Evolutionary conservation across 2,329 filamentous ascomycete genomes (phyloP), one percentile per base, ranked within the genome.

Genomic region (Fusarium fujikuroi): DNA sequence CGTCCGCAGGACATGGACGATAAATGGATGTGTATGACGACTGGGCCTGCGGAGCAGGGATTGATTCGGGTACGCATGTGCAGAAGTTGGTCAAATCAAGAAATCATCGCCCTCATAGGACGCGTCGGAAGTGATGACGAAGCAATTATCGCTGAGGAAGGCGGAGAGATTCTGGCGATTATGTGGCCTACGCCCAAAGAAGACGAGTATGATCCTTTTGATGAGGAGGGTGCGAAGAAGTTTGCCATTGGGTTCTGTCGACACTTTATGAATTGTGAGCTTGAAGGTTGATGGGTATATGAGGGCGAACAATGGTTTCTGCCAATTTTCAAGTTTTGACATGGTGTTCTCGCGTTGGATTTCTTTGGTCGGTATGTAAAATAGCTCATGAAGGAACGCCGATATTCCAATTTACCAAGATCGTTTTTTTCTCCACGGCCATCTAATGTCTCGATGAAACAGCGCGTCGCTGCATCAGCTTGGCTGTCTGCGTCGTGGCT

Each of bases 1-100:
- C 7, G 9, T 6, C 66, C 70, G 25, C 23, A 14, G 8, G 40
- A 63, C 3, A 73, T 73, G 70, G 70, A 73, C 5, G 66, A 73
- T 15, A 74, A 43, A 34, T 74, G 70, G 70, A 43, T 40, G 53
- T 57, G 53, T 15, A 37, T 40, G 9, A 59, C 70, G 2, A 36
- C 62, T 0, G 70, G 70, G 7, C 70, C 70, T 3, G 66, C 50
- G 1, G 32, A 47, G 1, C 49, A 64, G 19, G 70, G 70, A 23
- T 52, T 68, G 14, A 60, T 73, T 6, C 42, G 42, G 0, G 52
- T 74, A 4, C 67, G 57, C 8, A 39, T 74, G 11, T 74, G 62
- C 15, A 63, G 70, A 36, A 73, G 70, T 9, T 73, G 70, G 70
- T n/a, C 44, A 3, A 34, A n/a, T 5, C 37, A 28, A 3, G 70